Base-by-base conservation (phyloP, 2,329 filamentous ascomycete species). In the Gnomoniopsis sp. region DNA sequence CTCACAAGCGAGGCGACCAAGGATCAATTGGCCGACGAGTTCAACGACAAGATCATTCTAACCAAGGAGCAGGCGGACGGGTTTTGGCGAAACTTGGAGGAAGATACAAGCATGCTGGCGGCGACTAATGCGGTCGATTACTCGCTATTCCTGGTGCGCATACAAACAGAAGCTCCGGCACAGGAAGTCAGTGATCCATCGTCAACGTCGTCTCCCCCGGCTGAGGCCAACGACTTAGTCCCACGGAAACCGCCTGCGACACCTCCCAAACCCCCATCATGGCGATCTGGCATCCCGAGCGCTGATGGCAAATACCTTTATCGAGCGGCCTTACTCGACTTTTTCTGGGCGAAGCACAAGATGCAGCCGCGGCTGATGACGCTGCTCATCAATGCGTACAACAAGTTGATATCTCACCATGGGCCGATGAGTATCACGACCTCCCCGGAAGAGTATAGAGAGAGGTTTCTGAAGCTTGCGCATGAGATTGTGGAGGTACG, bases 261-360 rank as follows among this genome's bases (percentile, higher is more conserved):
- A 2, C 71, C 72, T 1, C 70, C 72, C 0, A 49, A 59, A 0
- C 71, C 72, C 3, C 71, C 72, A 76, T 73, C 73, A 6, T 91
- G 88, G 88, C 77, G 88, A 12, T 80, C 75, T 0, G 88, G 88
- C 0, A 66, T 90, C 0, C 64, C 72, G 0, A 88, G 86, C 11
- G 75, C 79, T 0, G 85, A 90, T 65, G 83, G 83, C 0, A 83
- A 84, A 64, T 88, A 86, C 77, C 75, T 86, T 14, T 91, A 90
- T 66, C 80, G 88, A 2, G 86, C 82, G 3, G 80, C 87, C 0
- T 72, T 91, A 15, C 75, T 91, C 36, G 89, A 91, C 70, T 91
- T 92, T 72, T 90, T 91, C 75, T 91, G 88, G 88, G 84, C 87
- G 0, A 89, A 88, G 71, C 87, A 90, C 70, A 88, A 87, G 64